Evolutionary conservation across 495 filamentous ascomycete species (phyloP), one percentile per base, ranked within the genome.

Genomic region (Lasiosphaeria hispida): DNA sequence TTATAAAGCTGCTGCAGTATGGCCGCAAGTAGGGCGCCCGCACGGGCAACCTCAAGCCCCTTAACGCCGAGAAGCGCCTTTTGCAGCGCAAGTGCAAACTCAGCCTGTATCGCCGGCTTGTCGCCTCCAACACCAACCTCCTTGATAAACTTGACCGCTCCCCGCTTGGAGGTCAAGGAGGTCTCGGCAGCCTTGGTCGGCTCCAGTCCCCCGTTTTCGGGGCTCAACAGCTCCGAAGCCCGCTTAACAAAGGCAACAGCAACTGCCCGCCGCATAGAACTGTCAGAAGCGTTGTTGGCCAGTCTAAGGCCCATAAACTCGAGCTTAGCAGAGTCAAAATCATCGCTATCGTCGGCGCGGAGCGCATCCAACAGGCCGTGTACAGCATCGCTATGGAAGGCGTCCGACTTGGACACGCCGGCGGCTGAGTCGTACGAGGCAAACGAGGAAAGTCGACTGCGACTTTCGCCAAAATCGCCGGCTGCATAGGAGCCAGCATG

Each of bases 221-320:
- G 69, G 55, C 83, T 84, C 48, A 87, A 80, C 18, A 97, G 78
- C 63, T 91, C 85, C 1, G 85, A 77, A 37, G 94, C 86, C 40
- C 88, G 87, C 61, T 87, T 88, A 68, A 90, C 87, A 67, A 97
- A 92, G 0, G 91, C 90, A 17, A 85, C 83, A 7, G 87, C 90
- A 30, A 97, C 84, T 4, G 94, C 90, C 4, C 87, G 88, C 19
- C 93, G 89, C 58, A 97, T 88, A 69, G 92, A 86, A 63, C 86
- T 80, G 61, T 96, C 92, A 2, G 87, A 89, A 6, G 94, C 95
- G 67, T 99, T 91, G 59, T 87, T 88, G 18, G 85, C 87, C 74
- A 99, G 89, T 6, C 92, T 85, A 37, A 96, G 80, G 63, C 89
- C 87, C 74, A 88, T 94, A 41, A 99, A 86, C 69, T 99, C 94